Conservation (phyloP, 805 yeast species). For the Kuraishia piskuri region DNA sequence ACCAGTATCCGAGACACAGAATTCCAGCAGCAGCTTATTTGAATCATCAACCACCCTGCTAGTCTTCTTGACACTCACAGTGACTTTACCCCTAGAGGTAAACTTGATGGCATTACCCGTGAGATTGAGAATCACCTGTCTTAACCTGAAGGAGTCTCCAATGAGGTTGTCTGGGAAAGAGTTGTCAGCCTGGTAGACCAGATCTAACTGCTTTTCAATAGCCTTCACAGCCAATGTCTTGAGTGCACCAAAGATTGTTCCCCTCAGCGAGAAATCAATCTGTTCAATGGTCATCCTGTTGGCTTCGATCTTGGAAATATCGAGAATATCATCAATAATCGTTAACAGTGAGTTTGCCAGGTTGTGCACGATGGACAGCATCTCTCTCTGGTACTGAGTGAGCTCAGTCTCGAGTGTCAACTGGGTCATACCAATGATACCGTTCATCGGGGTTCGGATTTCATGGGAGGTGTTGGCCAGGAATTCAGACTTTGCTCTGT, state of each 20-base stretch:
- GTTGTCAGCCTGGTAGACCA: constrained; percentile 75
- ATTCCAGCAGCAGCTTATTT: constrained; percentile 50
- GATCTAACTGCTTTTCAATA: constrained; percentile 73
- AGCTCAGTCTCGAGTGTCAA: constrained; percentile 80
- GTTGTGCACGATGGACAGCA: constrained; percentile 84
- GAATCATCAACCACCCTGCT: constrained; percentile 28
- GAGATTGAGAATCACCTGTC: constrained; percentile 79
- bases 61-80: constrained; percentile 60
- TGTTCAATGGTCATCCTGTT: constrained; percentile 90
- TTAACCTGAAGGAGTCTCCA: constrained; percentile 82
- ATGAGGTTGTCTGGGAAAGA: constrained; percentile 81
- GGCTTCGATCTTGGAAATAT: constrained; percentile 90
- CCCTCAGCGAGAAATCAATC: constrained; percentile 77
- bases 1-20: constrained; percentile 86
- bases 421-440: constrained; percentile 91
- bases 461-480: constrained; percentile 86
- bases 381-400: constrained; percentile 86
- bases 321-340: constrained; percentile 83
- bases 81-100: constrained; percentile 75
- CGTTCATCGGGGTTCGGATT: constrained; percentile 87
- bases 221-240: constrained; percentile 87
- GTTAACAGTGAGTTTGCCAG: constrained; percentile 79
- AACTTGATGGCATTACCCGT: constrained; percentile 90
- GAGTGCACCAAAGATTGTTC: constrained; percentile 84
- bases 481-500: constrained; percentile 83